These are phyloP conservation scores for Pestalotiopsis sp. DNA, from an alignment of 2,329 filamentous ascomycete genomes.

Conservation along the genomic window DNA sequence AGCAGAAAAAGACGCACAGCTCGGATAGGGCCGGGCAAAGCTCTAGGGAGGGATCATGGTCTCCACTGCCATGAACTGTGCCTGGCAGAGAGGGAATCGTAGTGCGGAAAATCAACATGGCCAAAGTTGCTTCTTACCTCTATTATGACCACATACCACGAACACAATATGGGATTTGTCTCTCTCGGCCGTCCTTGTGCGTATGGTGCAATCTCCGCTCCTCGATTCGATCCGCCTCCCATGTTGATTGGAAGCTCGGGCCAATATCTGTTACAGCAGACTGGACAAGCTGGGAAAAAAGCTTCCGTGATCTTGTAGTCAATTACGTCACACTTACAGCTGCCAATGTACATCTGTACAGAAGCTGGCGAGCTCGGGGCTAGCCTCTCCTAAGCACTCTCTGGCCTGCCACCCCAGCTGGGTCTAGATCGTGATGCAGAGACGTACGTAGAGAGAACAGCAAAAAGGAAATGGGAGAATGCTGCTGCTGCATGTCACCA, in stretches of 20 bases:
- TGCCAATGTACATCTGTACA: background rate
- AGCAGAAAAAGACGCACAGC: slow-evolving; percentile 4
- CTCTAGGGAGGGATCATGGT: background rate
- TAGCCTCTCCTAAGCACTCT: background rate
- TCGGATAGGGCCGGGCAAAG: background rate
- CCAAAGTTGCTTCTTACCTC: background rate
- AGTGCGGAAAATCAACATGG: background rate
- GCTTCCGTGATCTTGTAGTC: slow-evolving; percentile 6
- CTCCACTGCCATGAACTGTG: background rate
- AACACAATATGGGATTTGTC: background rate
- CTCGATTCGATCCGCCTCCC: background rate
- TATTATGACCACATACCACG: background rate
- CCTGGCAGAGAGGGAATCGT: background rate
- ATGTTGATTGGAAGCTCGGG: background rate
- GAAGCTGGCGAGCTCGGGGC: background rate
- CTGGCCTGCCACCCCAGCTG: background rate
- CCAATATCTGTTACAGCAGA: background rate
- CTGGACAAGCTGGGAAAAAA: background rate
- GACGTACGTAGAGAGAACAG: background rate
- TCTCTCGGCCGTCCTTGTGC: background rate
- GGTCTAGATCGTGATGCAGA: slow-evolving; percentile 3
- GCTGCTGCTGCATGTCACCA: background rate
- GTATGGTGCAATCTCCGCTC: background rate
- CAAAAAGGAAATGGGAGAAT: background rate
- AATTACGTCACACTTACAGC: slow-evolving; percentile 13